Conservation (phyloP, 139 green algal species). For the Closterium sp. region DNA sequence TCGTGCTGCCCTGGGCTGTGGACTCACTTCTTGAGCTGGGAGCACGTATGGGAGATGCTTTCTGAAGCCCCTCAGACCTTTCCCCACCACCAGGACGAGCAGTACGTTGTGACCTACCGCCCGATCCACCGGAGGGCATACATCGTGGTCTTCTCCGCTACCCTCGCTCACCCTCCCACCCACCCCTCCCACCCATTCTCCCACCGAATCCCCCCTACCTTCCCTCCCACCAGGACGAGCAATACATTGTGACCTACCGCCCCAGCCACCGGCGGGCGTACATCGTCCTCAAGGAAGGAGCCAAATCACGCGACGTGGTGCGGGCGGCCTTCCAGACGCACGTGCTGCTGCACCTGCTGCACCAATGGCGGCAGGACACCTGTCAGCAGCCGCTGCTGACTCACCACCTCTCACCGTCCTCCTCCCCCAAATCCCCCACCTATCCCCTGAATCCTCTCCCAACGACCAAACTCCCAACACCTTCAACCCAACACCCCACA, state of each 20-base stretch:
- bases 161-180: background rate
- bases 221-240: constrained; percentile 32
- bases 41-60: background rate
- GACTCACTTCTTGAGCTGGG: constrained; percentile 17
- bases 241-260: constrained; percentile 70
- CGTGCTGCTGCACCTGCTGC: constrained; percentile 29
- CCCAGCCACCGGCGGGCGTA: constrained; percentile 53
- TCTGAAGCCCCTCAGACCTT: background rate
- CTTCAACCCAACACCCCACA: background rate
- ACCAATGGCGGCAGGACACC: background rate
- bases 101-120: constrained; percentile 70
- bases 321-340: constrained; percentile 63
- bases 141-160: constrained; percentile 65
- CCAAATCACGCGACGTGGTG: constrained; percentile 57
- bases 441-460: background rate
- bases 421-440: background rate
- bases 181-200: background rate
- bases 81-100: constrained; percentile 48
- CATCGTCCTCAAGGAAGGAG: constrained; percentile 73
- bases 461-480: background rate
- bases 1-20: constrained; percentile 68
- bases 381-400: constrained; percentile 1
- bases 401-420: background rate
- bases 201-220: background rate
- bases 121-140: constrained; percentile 51